phyloP scores from a whole-genome alignment of 2,329 filamentous ascomycete genomes.

The Penicillium sp. region DNA sequence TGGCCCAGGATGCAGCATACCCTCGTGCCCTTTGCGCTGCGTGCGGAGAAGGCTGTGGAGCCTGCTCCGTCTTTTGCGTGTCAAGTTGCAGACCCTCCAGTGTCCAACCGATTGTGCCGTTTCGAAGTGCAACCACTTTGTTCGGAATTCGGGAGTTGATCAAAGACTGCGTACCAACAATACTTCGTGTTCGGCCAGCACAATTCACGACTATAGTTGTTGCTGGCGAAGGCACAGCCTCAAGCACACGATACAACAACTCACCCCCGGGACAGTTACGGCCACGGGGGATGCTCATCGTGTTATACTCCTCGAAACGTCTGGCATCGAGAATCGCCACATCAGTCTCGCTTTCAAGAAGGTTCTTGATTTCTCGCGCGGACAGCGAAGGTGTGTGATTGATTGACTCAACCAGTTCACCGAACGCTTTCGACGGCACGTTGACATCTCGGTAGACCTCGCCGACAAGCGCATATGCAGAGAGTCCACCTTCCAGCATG shows the following conservation, averaged over 20 bases:
- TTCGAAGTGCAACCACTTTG: slow-evolving; percentile 32
- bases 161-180: slow-evolving; percentile 34
- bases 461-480: slow-evolving; percentile 26
- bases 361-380: slow-evolving; percentile 28
- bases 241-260: slow-evolving; percentile 34
- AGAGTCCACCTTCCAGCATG: slow-evolving; percentile 30
- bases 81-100: slow-evolving; percentile 32
- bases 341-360: slow-evolving; percentile 25
- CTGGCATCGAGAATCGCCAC: slow-evolving; percentile 33
- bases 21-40: slow-evolving; percentile 10
- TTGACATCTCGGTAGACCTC: slow-evolving; percentile 37
- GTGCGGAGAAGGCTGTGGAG: slow-evolving; percentile 15
- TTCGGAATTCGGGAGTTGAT: slow-evolving; percentile 31
- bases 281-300: slow-evolving; percentile 37
- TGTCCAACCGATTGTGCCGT: slow-evolving; percentile 38
- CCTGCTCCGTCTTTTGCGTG: slow-evolving; percentile 20
- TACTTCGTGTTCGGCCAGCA: slow-evolving; percentile 37
- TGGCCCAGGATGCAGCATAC: slow-evolving; percentile 15
- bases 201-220: slow-evolving; percentile 36
- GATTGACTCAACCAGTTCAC: slow-evolving; percentile 36
- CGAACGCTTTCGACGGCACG: slow-evolving; percentile 37
- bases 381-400: slow-evolving; percentile 32
- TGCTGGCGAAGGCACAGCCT: slow-evolving; percentile 26
- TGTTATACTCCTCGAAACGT: slow-evolving; percentile 34
- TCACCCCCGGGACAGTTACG: slow-evolving; percentile 37